A percentile compares a stretch with the other conserved stretches of the same genome.
Evolutionary conservation across 2,329 filamentous ascomycete species (phyloP).

Genomic region (Paramyrothecium roridum): DNA sequence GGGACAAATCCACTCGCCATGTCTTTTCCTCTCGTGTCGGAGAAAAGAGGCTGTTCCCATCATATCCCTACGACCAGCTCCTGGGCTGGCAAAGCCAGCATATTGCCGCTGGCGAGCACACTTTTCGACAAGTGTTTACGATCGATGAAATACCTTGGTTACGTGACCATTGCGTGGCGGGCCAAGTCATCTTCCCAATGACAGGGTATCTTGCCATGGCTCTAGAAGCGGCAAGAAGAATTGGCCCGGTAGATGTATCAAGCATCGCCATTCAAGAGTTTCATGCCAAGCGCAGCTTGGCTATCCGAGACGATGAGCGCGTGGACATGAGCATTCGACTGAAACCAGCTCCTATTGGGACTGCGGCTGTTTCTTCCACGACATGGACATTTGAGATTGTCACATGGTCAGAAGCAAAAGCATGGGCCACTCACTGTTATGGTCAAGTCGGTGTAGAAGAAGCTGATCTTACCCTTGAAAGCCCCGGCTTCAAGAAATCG

Average conservation of each 20-base stretch:
- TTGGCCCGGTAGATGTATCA: constrained; percentile 3
- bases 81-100: constrained; percentile 4
- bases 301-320: no score
- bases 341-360: constrained; percentile 1
- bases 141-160: constrained; percentile 51
- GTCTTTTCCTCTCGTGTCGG: no score
- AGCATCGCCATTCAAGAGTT: no score
- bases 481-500: constrained; percentile 9
- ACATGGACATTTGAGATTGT: constrained; percentile 15
- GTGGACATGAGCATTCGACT: no score
- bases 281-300: no score
- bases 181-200: constrained; percentile 40
- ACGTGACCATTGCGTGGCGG: constrained; percentile 53
- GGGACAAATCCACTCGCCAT: constrained; percentile 20
- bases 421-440: constrained; percentile 18
- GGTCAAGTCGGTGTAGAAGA: constrained; percentile 9
- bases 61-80: constrained; percentile 10
- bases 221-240: constrained; percentile 31
- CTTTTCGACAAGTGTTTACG: constrained; percentile 45
- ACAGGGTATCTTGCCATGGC: constrained; percentile 41
- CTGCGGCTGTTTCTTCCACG: constrained; percentile 12
- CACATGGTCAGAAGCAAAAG: constrained; percentile 15
- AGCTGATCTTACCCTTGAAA: constrained; percentile 10
- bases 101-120: constrained; percentile 17
- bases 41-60: constrained; percentile 20